Base-by-base conservation (phyloP, 2,329 filamentous ascomycete species). In the Chaetothyriales sp. region DNA sequence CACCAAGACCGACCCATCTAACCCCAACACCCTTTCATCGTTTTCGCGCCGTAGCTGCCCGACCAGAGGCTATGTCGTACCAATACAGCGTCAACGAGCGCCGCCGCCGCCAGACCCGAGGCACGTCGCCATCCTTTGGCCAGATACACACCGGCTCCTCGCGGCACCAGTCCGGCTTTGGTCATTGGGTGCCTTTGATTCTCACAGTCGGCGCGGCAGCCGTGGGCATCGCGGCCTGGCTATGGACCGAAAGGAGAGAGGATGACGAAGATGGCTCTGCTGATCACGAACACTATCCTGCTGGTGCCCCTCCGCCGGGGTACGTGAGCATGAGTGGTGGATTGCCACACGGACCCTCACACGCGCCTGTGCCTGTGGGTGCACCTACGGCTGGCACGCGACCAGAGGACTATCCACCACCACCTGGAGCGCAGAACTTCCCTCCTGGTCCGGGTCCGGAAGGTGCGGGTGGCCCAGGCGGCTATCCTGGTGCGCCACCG, bases 131-230 rank as follows among this genome's bases (percentile, higher is more conserved):
- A 15, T 39, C 32, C 32, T 39, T 39, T 15, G 32, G 32, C 32
- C 32, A 39, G 32, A 15, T 39, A 2, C 66, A 66, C 47, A 70
- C 70, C 61, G 68, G 68, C 62, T 61, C 66, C 44, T 65, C 65
- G 8, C 66, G 68, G 19, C 60, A 62, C 50, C 65, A 68, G 32
- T 69, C 70, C 18, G 62, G 66, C 36, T 60, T 72, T 57, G 70
- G 82, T 63, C 90, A 93, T 70, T 95, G 89, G 86, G 79, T 95
- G 53, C 90, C 90, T 55, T 76, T 96, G 51, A 83, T 81, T 57
- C 69, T 95, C 57, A 95, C 89, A 47, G 80, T 94, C 52, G 89
- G 87, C 46, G 80, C 93, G 59, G 90, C 90, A 54, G 87, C 89
- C 19, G 81, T 85, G 50, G 88, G 89, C 32, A 70, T 94, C 46